Conservation (phyloP, 2,329 filamentous ascomycete genomes). For the Plenodomus biglobosus region DNA sequence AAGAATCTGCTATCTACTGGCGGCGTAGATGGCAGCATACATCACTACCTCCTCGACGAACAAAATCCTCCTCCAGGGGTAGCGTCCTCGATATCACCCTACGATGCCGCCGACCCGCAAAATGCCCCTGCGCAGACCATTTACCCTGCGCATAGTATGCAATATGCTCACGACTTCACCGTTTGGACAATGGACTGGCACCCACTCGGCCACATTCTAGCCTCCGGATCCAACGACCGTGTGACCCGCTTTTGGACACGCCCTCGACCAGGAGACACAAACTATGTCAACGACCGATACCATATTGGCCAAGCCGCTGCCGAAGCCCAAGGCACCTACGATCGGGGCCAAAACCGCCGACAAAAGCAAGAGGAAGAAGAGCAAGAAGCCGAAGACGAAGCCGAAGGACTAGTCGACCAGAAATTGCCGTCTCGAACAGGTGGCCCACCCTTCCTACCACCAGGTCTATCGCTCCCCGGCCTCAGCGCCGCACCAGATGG, state of each 20-base stretch:
- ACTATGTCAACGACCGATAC: slow-evolving; percentile 84
- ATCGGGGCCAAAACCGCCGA: slow-evolving; percentile 73
- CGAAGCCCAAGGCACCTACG: slow-evolving; percentile 93
- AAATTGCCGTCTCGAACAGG: slow-evolving; percentile 68
- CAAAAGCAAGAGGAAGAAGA: slow-evolving; percentile 91
- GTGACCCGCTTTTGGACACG: slow-evolving; percentile 97
- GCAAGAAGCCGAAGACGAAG: slow-evolving; percentile 89
- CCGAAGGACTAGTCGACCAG: slow-evolving; percentile 89
- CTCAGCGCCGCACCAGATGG: slow-evolving; percentile 42
- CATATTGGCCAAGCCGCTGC: slow-evolving; percentile 93
- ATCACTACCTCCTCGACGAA: slow-evolving; percentile 95
- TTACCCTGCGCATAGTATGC: slow-evolving; percentile 82
- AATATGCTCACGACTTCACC: slow-evolving; percentile 88
- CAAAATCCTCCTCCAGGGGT: slow-evolving; percentile 80
- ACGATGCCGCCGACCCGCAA: slow-evolving; percentile 77
- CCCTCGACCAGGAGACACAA: slow-evolving; percentile 81
- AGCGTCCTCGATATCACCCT: slow-evolving; percentile 73
- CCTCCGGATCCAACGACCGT: slow-evolving; percentile 93
- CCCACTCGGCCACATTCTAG: slow-evolving; percentile 90
- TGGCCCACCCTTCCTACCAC: slow-evolving; percentile 60
- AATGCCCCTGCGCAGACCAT: slow-evolving; percentile 87
- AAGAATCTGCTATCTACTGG: slow-evolving; percentile 86
- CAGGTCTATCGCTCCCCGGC: slow-evolving; percentile 52
- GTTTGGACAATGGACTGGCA: slow-evolving; percentile 99
- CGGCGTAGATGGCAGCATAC: slow-evolving; percentile 83